phyloP scores from a whole-genome alignment of 768 basidiomycete species.

The Boletus insuetus region DNA sequence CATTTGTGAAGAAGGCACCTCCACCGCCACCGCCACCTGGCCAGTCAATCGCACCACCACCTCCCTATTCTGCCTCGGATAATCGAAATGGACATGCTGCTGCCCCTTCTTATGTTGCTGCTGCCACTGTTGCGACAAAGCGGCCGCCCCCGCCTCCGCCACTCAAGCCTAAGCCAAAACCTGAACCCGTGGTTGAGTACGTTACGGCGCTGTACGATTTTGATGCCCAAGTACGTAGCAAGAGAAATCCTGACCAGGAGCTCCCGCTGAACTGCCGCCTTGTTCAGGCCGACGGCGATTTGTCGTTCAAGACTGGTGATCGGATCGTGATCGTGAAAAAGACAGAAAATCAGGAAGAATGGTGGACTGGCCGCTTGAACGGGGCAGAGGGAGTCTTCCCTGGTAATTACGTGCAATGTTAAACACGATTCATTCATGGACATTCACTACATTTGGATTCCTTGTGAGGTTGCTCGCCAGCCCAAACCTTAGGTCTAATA shows the following conservation, averaged over 20 bases:
- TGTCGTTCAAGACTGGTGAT: conserved; percentile 88
- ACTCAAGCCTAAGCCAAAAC: conserved; percentile 83
- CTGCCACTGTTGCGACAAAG: conserved; percentile 45
- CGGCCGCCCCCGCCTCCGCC: conserved; percentile 92
- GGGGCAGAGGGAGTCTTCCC: conserved; percentile 90
- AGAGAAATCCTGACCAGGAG: background rate
- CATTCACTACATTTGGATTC: background rate
- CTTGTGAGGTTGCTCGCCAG: background rate
- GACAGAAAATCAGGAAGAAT: conserved; percentile 82
- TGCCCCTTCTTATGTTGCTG: conserved; percentile 24
- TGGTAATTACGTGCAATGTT: conserved; percentile 47
- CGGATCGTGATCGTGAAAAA: conserved; percentile 86
- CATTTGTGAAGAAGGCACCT: conserved; percentile 43
- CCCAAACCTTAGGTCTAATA: background rate
- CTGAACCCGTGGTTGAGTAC: conserved; percentile 59
- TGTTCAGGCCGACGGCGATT: conserved; percentile 82
- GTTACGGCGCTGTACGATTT: conserved; percentile 96
- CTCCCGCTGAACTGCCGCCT: background rate
- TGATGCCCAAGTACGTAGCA: conserved; percentile 65
- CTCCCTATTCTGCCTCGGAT: conserved; percentile 28
- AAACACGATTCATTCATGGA: background rate
- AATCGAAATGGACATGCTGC: conserved; percentile 31
- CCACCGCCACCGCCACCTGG: conserved; percentile 34
- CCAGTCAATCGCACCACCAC: conserved; percentile 43
- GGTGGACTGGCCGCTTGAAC: conserved; percentile 93